Evolutionary conservation across 2,329 filamentous ascomycete genomes (phyloP), one percentile per base, ranked within the genome.

Genomic region (Fusarium avenaceum): DNA sequence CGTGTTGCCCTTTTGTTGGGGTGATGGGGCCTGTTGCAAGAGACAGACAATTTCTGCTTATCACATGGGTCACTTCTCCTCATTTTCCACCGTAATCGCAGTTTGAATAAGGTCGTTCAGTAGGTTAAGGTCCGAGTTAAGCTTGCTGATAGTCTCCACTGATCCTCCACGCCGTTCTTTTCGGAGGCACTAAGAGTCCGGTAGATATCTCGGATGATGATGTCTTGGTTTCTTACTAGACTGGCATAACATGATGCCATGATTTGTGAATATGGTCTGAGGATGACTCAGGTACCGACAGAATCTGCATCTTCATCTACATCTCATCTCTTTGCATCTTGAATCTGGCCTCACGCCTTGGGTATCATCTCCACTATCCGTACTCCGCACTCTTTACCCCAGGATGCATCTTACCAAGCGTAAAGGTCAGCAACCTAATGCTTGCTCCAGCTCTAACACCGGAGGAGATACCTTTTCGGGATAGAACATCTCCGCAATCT

Each of bases 371-470:
- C 51, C 67, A 60, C 65, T 71, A 19, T 19, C 19, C 19, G 19
- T 19, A 72, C 71, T 73, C 71, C 71, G 71, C 70, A 69, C 51
- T 69, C 30, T 26, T 26, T 65, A 60, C 62, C 50, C 62, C 47
- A 44, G 28, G 11, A 30, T 30, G 62, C 17, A 47, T 32, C 44
- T 14, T 28, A 10, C 17, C 43, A 61, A 30, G 28, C 28, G 24
- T 47, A 33, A 35, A 28, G 33, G 35, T 15, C 30, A 33, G 42
- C 40, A 20, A 46, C 32, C 20, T 17, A 44, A 52, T 44, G 40
- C 32, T 19, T 26, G 26, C 32, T 28, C 26, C 26, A 20, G 17
- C 17, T 38, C 17, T n/a, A 38, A 19, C 32, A 48, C 32, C 38
- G 49, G 44, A 40, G 32, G 56, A 49, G 39, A 63, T 51, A 32